Evolutionary conservation across 805 yeast species (phyloP), one percentile per base, ranked within the genome.

Genomic region (Yamadazyma laniorum): DNA sequence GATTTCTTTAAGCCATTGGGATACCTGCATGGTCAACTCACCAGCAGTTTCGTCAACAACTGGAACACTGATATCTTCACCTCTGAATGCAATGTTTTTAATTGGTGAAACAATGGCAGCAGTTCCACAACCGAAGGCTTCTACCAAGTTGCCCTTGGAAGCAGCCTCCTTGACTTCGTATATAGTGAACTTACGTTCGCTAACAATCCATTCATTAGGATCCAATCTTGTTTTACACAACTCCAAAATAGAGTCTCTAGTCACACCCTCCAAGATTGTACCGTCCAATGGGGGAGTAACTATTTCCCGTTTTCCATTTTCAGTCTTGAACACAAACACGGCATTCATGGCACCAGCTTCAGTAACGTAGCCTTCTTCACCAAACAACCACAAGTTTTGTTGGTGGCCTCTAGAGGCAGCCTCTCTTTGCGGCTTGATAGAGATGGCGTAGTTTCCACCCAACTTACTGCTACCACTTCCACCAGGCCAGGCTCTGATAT

Each of bases 401-500:
- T 87, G 95, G 72, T 80, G 90, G 30, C 99, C 99, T 65, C 90
- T 80, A 17, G 72, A 56, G 39, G 96, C 95, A 35, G 98, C 96
- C 67, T 86, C 83, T 52, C 77, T 71, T 69, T 88, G 96, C 22
- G 98, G 97, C 59, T 77, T 74, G 55, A 90, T 80, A 63, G 96
- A 86, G 46, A 98, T 97, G 31, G 97, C 99, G 59, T 91, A 91
- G 74, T 91, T 91, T 45, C 96, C 97, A 65, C 99, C 99, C 55
- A 91, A 79, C 68, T 91, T 91, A 65, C 79, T 83, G 78, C 91
- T 85, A 67, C 99, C 99, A 53, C 81, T 89, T 64, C 98, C 99
- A 56, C 96, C 96, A 59, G 98, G 98, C 98, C 98, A 91, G 21
- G 99, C 98, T 72, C 99, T 85, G 23, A 90, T 90, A 35, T 96